phyloP scores from a whole-genome alignment of 2,329 filamentous ascomycete genomes.

The Microcyclospora pomicola region DNA sequence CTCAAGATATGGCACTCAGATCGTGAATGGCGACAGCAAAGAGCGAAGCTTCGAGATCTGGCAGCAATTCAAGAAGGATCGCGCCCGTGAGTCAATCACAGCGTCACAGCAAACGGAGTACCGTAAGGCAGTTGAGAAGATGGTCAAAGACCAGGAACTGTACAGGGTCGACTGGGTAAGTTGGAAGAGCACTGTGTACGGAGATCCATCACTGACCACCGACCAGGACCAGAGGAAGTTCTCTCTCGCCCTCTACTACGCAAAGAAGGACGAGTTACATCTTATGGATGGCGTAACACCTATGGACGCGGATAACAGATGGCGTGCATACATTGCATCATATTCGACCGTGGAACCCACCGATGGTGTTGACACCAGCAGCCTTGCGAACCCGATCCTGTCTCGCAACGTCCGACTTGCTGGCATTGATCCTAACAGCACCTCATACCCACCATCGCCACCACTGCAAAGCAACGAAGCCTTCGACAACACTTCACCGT shows the following conservation, averaged over 20 bases:
- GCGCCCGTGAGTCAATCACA: constrained; percentile 71
- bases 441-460: constrained; percentile 7
- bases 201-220: too few species aligned
- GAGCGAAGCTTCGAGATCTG: constrained; percentile 90
- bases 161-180: constrained; percentile 86
- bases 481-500: constrained; percentile 1
- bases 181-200: constrained; percentile 14
- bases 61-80: constrained; percentile 69
- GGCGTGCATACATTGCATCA: constrained; percentile 92
- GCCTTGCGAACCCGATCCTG: constrained; percentile 27
- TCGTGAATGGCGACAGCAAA: constrained; percentile 74
- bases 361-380: constrained; percentile 24
- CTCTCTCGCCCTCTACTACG: constrained; percentile 63
- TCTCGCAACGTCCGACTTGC: constrained; percentile 25
- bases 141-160: constrained; percentile 81
- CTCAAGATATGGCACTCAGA: constrained; percentile 65
- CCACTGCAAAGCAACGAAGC: constrained; percentile 2
- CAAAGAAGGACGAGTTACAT: constrained; percentile 74
- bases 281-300: constrained; percentile 51
- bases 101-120: constrained; percentile 82
- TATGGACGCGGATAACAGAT: constrained; percentile 41
- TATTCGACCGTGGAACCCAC: constrained; percentile 83
- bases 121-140: constrained; percentile 81
- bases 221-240: constrained; percentile 49
- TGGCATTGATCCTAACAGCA: constrained; percentile 19